A percentile compares a stretch with the other conserved stretches of the same genome.
Evolutionary conservation across 169 alveolate species (phyloP).

Genomic region (Babesia bovis): DNA sequence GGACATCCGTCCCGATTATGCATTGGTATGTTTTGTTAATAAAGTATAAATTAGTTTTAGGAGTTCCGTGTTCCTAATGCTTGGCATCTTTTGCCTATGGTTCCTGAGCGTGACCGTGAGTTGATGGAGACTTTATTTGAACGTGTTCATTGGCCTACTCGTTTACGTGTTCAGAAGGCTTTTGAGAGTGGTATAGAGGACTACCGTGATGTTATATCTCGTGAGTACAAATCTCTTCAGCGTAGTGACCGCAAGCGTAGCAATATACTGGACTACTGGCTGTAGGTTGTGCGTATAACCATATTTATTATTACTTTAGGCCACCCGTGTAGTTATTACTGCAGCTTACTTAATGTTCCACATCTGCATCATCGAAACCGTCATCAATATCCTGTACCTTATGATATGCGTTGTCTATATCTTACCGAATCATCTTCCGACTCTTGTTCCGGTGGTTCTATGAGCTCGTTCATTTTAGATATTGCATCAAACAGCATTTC

Average conservation of each 20-base stretch:
- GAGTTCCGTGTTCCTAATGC: conserved; percentile 58
- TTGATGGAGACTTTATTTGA: conserved; percentile 37
- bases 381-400: conserved; percentile 1
- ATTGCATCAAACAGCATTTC: conserved; percentile 46
- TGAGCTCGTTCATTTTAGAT: conserved; percentile 45
- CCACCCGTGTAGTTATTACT: conserved; percentile 14
- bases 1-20: conserved; percentile 68
- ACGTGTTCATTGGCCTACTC: conserved; percentile 78
- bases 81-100: conserved; percentile 57
- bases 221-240: conserved; percentile 58
- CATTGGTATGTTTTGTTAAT: conserved; percentile 32
- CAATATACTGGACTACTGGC: conserved; percentile 51
- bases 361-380: conserved; percentile 1
- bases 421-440: conserved; percentile 49
- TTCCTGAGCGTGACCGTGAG: conserved; percentile 53
- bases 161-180: conserved; percentile 73
- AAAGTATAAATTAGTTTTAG: conserved; percentile 7
- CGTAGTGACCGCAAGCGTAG: conserved; percentile 22
- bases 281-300: conserved; percentile 14
- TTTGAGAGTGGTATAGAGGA: conserved; percentile 75
- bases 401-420: not conserved
- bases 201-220: conserved; percentile 67
- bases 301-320: not conserved
- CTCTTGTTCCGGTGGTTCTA: not conserved
- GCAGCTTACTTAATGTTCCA: not conserved